phyloP scores from a whole-genome alignment of 2,329 filamentous ascomycete genomes.

The Tolypocladium tundrense region DNA sequence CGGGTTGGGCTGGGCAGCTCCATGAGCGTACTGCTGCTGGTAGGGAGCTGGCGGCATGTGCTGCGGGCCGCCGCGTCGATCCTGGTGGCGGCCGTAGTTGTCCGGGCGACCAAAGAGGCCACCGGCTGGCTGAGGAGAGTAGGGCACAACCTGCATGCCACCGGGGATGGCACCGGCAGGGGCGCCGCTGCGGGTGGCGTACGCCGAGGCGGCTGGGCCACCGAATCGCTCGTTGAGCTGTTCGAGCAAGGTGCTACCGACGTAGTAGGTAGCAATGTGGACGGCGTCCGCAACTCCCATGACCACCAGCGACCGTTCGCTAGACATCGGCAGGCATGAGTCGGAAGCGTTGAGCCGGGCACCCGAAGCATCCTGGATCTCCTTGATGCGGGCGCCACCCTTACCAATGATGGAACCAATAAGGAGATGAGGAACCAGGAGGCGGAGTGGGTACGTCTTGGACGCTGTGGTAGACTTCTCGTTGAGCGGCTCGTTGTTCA shows the following conservation, averaged over 20 bases:
- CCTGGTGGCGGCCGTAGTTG: slow-evolving; percentile 65
- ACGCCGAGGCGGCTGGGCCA: slow-evolving; percentile 91
- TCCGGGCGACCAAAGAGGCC: slow-evolving; percentile 90
- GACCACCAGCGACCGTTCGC: slow-evolving; percentile 93
- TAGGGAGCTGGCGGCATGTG: slow-evolving; percentile 69
- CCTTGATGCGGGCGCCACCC: slow-evolving; percentile 86
- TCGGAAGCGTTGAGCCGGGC: slow-evolving; percentile 95
- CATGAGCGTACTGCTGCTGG: slow-evolving; percentile 58
- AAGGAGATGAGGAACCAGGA: slow-evolving; percentile 91
- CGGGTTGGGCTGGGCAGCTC: slow-evolving; percentile 47
- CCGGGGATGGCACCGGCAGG: slow-evolving; percentile 90
- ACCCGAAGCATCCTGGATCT: slow-evolving; percentile 96
- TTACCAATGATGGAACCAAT: slow-evolving; percentile 99
- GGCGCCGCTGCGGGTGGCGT: slow-evolving; percentile 87
- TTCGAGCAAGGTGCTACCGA: slow-evolving; percentile 94
- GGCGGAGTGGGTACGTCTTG: slow-evolving; percentile 92
- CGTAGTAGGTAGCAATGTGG: slow-evolving; percentile 98
- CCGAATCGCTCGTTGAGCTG: slow-evolving; percentile 96
- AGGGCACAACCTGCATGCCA: slow-evolving; percentile 98
- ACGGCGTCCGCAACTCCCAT: slow-evolving; percentile 97
- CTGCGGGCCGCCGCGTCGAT: slow-evolving; percentile 52
- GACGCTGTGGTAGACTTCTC: slow-evolving; percentile 84
- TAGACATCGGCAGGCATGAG: slow-evolving; percentile 85
- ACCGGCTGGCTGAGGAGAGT: slow-evolving; percentile 83
- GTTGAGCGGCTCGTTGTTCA: slow-evolving; percentile 92